These are phyloP conservation scores for Aspergillus spinulosporus DNA, from an alignment of 2,329 filamentous ascomycete species.

Conservation along the genomic window DNA sequence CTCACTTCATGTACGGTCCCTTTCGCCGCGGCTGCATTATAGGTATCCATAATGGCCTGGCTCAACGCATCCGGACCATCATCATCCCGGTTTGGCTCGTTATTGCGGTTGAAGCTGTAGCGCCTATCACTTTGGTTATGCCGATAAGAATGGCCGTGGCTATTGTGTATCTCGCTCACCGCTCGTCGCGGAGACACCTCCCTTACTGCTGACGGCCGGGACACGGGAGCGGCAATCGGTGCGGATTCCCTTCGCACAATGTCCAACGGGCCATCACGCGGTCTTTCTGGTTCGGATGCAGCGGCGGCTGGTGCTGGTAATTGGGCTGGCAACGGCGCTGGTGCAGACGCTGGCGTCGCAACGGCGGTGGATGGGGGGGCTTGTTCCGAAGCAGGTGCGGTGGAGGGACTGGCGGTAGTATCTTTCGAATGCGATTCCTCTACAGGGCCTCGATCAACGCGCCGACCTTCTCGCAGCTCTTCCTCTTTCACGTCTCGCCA, in stretches of 20 bases:
- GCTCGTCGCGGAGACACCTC: constrained; percentile 38
- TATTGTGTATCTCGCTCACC: constrained; percentile 39
- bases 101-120: constrained; percentile 22
- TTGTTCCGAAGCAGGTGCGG: constrained; percentile 9
- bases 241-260: constrained; percentile 25
- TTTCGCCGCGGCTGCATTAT: constrained; percentile 37
- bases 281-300: constrained; percentile 13
- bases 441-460: constrained; percentile 18
- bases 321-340: neutral
- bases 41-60: constrained; percentile 45
- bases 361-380: constrained; percentile 14
- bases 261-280: constrained; percentile 9
- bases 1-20: constrained; percentile 28
- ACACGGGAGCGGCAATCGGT: constrained; percentile 25
- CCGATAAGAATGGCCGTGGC: neutral
- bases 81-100: constrained; percentile 27
- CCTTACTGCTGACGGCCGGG: constrained; percentile 23
- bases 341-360: constrained; percentile 13
- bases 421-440: constrained; percentile 21
- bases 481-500: constrained; percentile 80
- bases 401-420: constrained; percentile 9
- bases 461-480: constrained; percentile 52
- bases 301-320: constrained; percentile 9
- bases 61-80: constrained; percentile 43
- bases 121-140: constrained; percentile 15